Percentiles rank a stretch among this genome's conserved stretches.
These are phyloP conservation scores for Flaveria linearis DNA, from an alignment of 129 eudicot species.

Conservation along the genomic window DNA sequence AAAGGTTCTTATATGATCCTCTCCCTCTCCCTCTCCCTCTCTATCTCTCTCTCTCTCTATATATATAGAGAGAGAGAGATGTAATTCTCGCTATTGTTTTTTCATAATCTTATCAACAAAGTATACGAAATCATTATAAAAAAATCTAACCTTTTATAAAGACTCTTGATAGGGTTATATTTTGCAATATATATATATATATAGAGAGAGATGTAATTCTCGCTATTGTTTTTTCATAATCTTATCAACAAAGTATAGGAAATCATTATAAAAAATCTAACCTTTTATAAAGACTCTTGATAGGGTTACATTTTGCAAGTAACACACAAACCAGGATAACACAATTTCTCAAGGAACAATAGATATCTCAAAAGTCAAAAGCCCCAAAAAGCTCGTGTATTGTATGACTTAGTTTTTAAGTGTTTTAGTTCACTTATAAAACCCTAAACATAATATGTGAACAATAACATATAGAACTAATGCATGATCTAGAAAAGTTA, in stretches of 20 bases:
- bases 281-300: not conserved
- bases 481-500: constrained; percentile 15
- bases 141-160: not conserved
- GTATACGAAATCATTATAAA: not conserved
- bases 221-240: too few species aligned
- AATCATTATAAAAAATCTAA: not conserved
- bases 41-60: too few species aligned
- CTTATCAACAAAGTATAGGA: not conserved
- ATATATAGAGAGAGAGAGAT: too few species aligned
- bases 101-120: not conserved
- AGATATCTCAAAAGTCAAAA: constrained; percentile 2
- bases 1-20: too few species aligned
- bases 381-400: constrained; percentile 24
- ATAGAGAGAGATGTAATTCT: too few species aligned
- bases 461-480: constrained; percentile 3
- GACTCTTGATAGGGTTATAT: not conserved
- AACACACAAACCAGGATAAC: not conserved
- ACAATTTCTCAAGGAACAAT: constrained; percentile 5
- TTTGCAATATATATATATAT: too few species aligned
- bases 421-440: constrained; percentile 16
- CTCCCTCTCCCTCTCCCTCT: too few species aligned
- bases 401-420: constrained; percentile 7
- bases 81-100: too few species aligned
- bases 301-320: not conserved
- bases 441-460: constrained; percentile 25